phyloP scores from a whole-genome alignment of 23 red algal species.

The Agarophyton chilense region DNA sequence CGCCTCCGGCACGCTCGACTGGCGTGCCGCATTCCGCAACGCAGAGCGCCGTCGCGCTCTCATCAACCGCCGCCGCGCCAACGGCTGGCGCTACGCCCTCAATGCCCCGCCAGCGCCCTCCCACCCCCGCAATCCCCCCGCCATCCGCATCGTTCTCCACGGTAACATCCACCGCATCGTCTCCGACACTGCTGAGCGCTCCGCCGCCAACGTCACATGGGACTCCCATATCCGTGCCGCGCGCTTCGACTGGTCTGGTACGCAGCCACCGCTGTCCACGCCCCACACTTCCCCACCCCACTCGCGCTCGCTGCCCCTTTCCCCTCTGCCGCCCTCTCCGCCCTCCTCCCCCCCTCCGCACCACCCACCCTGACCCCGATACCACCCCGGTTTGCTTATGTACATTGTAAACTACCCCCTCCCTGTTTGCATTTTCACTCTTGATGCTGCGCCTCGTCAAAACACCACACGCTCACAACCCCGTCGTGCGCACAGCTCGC shows the following conservation, averaged over 20 bases:
- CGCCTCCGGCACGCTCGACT: constrained; percentile 42
- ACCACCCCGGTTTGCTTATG: neutral
- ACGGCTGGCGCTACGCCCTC: neutral
- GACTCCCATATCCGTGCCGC: constrained; percentile 25
- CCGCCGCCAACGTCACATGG: constrained; percentile 45
- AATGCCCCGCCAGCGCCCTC: neutral
- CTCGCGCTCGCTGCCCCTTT: neutral
- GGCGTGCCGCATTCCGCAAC: constrained; percentile 37
- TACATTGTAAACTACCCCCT: neutral
- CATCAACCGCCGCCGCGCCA: neutral
- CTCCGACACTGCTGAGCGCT: constrained; percentile 15
- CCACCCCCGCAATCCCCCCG: neutral
- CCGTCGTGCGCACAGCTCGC: constrained; percentile 93
- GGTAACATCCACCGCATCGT: constrained; percentile 48
- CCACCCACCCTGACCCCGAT: neutral
- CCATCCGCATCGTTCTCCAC: constrained; percentile 16
- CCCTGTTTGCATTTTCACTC: neutral
- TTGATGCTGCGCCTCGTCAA: constrained; percentile 43
- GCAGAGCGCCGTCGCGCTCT: constrained; percentile 23
- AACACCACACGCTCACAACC: constrained; percentile 82
- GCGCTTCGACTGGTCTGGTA: constrained; percentile 41
- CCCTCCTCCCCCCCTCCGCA: neutral
- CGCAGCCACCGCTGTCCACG: constrained; percentile 3
- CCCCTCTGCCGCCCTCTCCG: neutral
- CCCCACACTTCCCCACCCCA: neutral